phyloP scores from a whole-genome alignment of 805 yeast species.

The Candida adriatica region DNA sequence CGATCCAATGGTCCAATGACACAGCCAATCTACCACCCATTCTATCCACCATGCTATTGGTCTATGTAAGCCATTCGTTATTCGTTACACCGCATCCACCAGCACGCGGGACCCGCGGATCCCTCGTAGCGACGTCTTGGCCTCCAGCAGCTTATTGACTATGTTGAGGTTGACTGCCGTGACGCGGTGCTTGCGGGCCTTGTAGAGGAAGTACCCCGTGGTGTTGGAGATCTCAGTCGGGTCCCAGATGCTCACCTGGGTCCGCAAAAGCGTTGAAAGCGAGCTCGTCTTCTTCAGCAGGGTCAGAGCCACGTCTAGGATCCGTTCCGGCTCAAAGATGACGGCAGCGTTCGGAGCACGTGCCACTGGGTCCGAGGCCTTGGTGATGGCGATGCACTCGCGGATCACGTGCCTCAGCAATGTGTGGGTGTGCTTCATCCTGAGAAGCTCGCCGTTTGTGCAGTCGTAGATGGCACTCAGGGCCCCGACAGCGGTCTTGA shows the following conservation, averaged over 20 bases:
- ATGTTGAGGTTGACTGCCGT: slow-evolving; percentile 10
- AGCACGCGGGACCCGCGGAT: too few relatives aligned
- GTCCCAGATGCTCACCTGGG: slow-evolving; percentile 6
- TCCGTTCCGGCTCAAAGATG: slow-evolving; percentile 26
- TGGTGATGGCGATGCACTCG: slow-evolving; percentile 43
- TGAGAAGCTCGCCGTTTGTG: slow-evolving; percentile 54
- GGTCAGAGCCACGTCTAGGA: slow-evolving; percentile 28
- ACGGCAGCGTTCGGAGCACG: slow-evolving; percentile 19
- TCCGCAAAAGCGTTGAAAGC: slow-evolving; percentile 12
- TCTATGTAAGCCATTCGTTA: too few relatives aligned
- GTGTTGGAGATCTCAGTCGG: slow-evolving; percentile 14
- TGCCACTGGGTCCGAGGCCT: slow-evolving; percentile 14
- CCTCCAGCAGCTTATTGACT: slow-evolving; percentile 15
- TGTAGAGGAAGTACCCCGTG: slow-evolving; percentile 15
- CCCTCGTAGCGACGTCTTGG: slow-evolving; percentile 14
- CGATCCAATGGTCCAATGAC: too few relatives aligned
- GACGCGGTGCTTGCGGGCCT: slow-evolving; percentile 12
- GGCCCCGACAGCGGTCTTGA: slow-evolving; percentile 67
- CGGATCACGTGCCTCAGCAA: slow-evolving; percentile 36
- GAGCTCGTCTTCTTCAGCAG: slow-evolving; percentile 19
- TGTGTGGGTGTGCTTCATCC: slow-evolving; percentile 27
- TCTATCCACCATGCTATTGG: too few relatives aligned
- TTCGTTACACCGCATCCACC: too few relatives aligned
- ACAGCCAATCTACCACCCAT: too few relatives aligned
- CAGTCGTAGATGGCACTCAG: slow-evolving; percentile 60